These are phyloP conservation scores for Davidsoniella virescens DNA, from an alignment of 2,329 filamentous ascomycete genomes.

Conservation along the genomic window DNA sequence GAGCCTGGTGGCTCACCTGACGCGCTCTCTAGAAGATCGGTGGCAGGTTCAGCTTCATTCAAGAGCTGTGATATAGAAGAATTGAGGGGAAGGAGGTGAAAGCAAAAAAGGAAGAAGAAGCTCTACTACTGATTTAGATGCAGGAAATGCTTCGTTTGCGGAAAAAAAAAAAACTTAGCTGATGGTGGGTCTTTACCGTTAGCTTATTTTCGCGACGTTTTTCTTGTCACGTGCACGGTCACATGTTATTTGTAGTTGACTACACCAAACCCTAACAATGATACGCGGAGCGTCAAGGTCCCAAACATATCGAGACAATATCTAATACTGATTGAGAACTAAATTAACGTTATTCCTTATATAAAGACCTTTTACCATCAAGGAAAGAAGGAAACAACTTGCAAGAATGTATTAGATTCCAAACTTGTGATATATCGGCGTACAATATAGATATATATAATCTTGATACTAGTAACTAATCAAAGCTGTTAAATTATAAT, in stretches of 20 bases:
- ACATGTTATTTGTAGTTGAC: not conserved
- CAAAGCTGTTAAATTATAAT: too few species aligned
- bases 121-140: not conserved
- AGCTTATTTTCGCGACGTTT: not conserved
- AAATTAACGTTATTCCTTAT: too few species aligned
- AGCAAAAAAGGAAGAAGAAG: not conserved
- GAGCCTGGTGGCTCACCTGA: constrained; percentile 14
- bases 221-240: not conserved
- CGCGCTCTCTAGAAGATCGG: constrained; percentile 8
- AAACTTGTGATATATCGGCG: not conserved
- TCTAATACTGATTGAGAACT: not conserved
- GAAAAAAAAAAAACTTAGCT: constrained; percentile 7
- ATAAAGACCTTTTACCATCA: too few species aligned
- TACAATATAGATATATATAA: too few species aligned
- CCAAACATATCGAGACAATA: not conserved
- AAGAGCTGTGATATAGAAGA: constrained; percentile 10
- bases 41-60: constrained; percentile 12
- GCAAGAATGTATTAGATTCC: too few species aligned
- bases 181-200: constrained; percentile 6
- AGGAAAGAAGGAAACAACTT: too few species aligned
- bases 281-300: not conserved
- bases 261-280: too few species aligned
- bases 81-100: constrained; percentile 1
- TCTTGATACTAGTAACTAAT: too few species aligned
- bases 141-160: constrained; percentile 3